Evolutionary conservation across 495 filamentous ascomycete species (phyloP).

Genomic region (Lepidopterella palustris): DNA sequence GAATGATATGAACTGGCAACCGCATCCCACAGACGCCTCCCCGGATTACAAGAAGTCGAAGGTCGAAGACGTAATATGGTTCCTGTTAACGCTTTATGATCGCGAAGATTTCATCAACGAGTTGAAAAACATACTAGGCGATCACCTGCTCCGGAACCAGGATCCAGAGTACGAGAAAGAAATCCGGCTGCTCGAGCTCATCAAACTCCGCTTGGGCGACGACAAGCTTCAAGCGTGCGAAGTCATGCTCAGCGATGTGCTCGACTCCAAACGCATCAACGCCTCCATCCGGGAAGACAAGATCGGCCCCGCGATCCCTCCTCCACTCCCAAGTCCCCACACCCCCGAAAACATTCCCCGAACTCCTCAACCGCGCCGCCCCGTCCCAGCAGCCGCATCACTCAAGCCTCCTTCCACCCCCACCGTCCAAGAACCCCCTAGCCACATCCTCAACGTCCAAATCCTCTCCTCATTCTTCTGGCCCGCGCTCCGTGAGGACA

Average conservation of each 20-base stretch:
- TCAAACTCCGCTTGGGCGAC: conserved; percentile 87
- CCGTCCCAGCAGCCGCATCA: background rate
- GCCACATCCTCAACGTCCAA: conserved; percentile 45
- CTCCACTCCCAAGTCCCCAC: background rate
- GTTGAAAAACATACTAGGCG: conserved; percentile 76
- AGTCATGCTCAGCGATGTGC: conserved; percentile 94
- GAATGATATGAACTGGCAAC: conserved; percentile 86
- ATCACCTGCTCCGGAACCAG: conserved; percentile 64
- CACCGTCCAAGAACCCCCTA: conserved; percentile 5
- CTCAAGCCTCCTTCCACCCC: background rate
- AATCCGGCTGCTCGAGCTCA: conserved; percentile 70
- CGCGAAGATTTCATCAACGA: conserved; percentile 88
- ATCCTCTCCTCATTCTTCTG: conserved; percentile 93
- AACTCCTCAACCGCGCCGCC: conserved; percentile 10
- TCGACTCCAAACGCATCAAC: conserved; percentile 72
- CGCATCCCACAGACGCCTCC: conserved; percentile 86
- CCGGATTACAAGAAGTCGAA: conserved; percentile 87
- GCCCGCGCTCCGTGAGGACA: conserved; percentile 73
- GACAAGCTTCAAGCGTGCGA: conserved; percentile 80
- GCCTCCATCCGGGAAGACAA: conserved; percentile 47
- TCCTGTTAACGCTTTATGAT: conserved; percentile 81
- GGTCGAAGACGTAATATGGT: conserved; percentile 84
- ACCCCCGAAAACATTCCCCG: conserved; percentile 9
- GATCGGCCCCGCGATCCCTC: conserved; percentile 5
- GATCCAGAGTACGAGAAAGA: conserved; percentile 68